phyloP scores from a whole-genome alignment of 2,329 filamentous ascomycete species.

The Alternaria incomplexa region DNA sequence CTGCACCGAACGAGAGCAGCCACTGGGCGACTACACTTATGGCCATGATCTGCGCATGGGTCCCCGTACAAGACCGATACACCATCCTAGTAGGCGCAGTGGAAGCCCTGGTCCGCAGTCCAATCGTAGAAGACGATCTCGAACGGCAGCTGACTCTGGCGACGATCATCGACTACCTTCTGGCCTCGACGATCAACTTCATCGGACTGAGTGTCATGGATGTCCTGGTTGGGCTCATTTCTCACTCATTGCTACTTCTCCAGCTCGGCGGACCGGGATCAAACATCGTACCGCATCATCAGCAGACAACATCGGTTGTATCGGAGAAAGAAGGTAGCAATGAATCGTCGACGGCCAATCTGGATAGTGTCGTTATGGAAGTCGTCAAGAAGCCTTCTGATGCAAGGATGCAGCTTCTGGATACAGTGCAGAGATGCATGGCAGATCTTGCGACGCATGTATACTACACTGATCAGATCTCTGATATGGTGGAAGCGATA shows the following conservation, averaged over 20 bases:
- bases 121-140: slow-evolving; percentile 73
- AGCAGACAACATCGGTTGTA: slow-evolving; percentile 41
- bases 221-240: slow-evolving; percentile 81
- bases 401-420: slow-evolving; percentile 67
- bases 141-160: slow-evolving; percentile 76
- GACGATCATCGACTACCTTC: slow-evolving; percentile 78
- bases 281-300: slow-evolving; percentile 47
- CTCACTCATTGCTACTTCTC: slow-evolving; percentile 79
- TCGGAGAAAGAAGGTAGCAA: slow-evolving; percentile 27
- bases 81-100: slow-evolving; percentile 83
- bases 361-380: slow-evolving; percentile 46
- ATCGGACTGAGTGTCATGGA: slow-evolving; percentile 98
- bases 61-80: slow-evolving; percentile 92
- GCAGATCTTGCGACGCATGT: slow-evolving; percentile 92
- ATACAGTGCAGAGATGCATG: slow-evolving; percentile 79
- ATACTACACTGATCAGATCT: slow-evolving; percentile 95
- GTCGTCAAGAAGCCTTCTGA: slow-evolving; percentile 57
- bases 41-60: slow-evolving; percentile 81
- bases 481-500: slow-evolving; percentile 88
- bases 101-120: slow-evolving; percentile 73
- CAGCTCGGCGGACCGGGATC: slow-evolving; percentile 63
- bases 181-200: slow-evolving; percentile 88
- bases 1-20: slow-evolving; percentile 55
- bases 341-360: slow-evolving; percentile 23
- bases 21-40: slow-evolving; percentile 87